Evolutionary conservation across 2,329 filamentous ascomycete species (phyloP).

Genomic region (Graphiopsis chlorocephala): DNA sequence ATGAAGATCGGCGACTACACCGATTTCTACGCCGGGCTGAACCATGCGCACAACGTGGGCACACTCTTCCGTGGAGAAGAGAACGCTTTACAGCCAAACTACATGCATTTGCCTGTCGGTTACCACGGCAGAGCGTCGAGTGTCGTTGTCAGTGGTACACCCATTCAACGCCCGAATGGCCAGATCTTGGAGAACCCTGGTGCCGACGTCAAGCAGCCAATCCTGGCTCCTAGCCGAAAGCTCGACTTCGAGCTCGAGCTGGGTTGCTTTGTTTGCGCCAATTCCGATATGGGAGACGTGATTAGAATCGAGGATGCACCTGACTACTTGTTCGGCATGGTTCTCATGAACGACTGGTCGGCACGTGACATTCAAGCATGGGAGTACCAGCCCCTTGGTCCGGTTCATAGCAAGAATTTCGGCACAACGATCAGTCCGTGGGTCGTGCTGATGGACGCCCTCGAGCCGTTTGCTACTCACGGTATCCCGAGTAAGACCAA

Average conservation of each 20-base stretch:
- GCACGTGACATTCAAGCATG: constrained; percentile 78
- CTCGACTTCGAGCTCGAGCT: constrained; percentile 81
- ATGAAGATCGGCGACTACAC: constrained; percentile 73
- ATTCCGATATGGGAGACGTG: constrained; percentile 63
- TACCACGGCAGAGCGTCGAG: constrained; percentile 79
- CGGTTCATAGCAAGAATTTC: constrained; percentile 84
- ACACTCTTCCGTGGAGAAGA: constrained; percentile 69
- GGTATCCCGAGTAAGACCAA: constrained; percentile 56
- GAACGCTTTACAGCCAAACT: constrained; percentile 76
- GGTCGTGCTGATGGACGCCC: constrained; percentile 73
- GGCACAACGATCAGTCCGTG: constrained; percentile 73
- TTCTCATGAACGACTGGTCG: constrained; percentile 85
- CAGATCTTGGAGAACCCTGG: constrained; percentile 67
- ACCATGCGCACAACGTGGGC: constrained; percentile 74
- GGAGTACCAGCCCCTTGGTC: constrained; percentile 80
- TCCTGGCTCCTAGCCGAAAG: constrained; percentile 61
- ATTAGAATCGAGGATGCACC: constrained; percentile 64
- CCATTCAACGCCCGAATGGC: constrained; percentile 69
- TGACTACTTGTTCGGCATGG: constrained; percentile 72
- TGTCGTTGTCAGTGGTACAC: constrained; percentile 70
- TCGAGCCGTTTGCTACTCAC: constrained; percentile 63
- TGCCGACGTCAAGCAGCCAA: constrained; percentile 60
- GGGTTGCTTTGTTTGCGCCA: constrained; percentile 67
- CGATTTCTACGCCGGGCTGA: constrained; percentile 78
- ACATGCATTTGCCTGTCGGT: constrained; percentile 75